Percentiles rank a stretch among this genome's conserved stretches.
phyloP scores from a whole-genome alignment of 371 early-diverging fungal genomes.

The Caulochytrium protostelioides region DNA sequence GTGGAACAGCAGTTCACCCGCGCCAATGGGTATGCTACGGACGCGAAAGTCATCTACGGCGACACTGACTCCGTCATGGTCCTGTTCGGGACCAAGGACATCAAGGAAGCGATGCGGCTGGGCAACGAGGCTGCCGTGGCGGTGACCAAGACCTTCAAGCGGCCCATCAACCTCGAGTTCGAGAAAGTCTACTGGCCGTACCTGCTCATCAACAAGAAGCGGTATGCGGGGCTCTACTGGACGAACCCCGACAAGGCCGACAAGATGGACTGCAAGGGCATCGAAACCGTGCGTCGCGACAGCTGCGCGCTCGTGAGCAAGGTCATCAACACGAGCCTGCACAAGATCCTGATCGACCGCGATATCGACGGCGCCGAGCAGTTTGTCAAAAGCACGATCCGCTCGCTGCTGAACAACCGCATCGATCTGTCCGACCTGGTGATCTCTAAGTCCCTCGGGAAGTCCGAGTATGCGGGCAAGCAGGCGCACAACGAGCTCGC shows the following conservation, averaged over 20 bases:
- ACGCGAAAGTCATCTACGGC: conserved; percentile 94
- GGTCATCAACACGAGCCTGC: conserved; percentile 84
- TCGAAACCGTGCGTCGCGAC: conserved; percentile 99
- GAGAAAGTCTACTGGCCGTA: conserved; percentile 99
- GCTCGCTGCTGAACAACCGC: conserved; percentile 86
- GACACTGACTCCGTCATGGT: conserved; percentile 99
- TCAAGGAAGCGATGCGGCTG: conserved; percentile 72
- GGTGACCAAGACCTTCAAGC: conserved; percentile 71
- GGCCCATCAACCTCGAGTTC: conserved; percentile 96
- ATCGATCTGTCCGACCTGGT: conserved; percentile 94
- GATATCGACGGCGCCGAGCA: conserved; percentile 75
- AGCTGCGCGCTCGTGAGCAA: conserved; percentile 87
- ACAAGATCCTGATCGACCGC: conserved; percentile 76
- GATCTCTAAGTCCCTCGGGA: conserved; percentile 92
- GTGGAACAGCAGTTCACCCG: conserved; percentile 72
- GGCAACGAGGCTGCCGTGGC: conserved; percentile 67
- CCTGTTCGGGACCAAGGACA: conserved; percentile 63
- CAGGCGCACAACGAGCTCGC: conserved; percentile 96
- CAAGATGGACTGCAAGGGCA: conserved; percentile 97
- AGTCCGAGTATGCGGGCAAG: conserved; percentile 81
- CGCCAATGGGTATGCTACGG: conserved; percentile 65
- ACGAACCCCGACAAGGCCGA: conserved; percentile 74
- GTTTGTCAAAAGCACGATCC: conserved; percentile 78
- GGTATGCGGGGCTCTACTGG: conserved; percentile 99
- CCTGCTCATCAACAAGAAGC: conserved; percentile 97